Conservation (phyloP, 805 yeast species). For the Wickerhamiella sorbophila region DNA sequence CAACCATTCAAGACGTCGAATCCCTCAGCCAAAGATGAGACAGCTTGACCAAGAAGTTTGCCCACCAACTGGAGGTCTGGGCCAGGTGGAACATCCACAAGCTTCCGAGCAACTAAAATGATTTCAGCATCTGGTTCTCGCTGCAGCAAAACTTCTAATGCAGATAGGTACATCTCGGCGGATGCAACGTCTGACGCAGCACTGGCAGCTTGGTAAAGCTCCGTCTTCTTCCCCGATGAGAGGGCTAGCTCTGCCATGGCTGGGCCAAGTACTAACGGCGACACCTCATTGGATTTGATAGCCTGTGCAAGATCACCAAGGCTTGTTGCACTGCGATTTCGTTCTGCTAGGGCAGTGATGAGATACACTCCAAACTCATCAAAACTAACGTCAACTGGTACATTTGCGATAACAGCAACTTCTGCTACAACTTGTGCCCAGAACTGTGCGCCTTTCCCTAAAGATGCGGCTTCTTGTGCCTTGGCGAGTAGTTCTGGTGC, state of each 20-base stretch:
- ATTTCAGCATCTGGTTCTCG: background rate
- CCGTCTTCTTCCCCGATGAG: background rate
- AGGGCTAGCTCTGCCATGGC: background rate
- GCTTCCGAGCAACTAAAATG: background rate
- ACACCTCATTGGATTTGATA: background rate
- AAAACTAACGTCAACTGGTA: background rate
- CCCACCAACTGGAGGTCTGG: background rate
- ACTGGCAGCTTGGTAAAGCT: background rate
- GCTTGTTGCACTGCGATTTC: too few species aligned
- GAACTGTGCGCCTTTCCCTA: background rate
- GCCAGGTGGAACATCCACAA: background rate
- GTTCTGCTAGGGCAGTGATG: background rate
- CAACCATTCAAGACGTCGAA: background rate
- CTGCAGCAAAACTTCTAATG: background rate
- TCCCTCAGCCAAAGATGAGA: background rate
- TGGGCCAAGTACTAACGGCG: background rate
- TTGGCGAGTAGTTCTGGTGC: background rate
- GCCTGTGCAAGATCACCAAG: background rate
- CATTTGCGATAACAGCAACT: background rate
- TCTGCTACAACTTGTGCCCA: background rate
- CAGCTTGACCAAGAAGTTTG: background rate
- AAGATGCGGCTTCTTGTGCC: background rate
- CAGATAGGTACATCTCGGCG: background rate
- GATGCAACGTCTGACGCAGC: background rate
- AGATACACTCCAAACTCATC: background rate